Base-by-base conservation (phyloP, 139 green algal genomes). In the Chlorella sp. region DNA sequence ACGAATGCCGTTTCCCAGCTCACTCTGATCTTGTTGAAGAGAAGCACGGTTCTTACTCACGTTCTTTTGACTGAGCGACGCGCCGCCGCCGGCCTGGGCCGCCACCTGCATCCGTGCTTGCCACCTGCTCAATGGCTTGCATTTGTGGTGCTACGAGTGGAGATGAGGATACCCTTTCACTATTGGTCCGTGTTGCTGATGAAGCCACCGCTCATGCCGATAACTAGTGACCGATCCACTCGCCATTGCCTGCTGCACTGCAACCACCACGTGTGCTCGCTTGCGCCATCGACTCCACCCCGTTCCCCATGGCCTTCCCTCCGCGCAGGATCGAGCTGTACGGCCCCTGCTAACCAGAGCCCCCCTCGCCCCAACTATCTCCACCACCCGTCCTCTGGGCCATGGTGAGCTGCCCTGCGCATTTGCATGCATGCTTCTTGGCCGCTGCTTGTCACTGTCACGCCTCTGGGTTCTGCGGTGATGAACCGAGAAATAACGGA, bases 151-250 rank as follows among this genome's bases (percentile, higher is more conserved):
- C 19, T 26, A 30, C 14, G 40, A 81, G 68, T 84, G 82, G 86
- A 87, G 7, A 73, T 87, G 86, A 90, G 26, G 60, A 85, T 90
- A 95, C 87, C 74, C 73, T 87, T 87, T 88, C 77, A 84, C 72
- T 86, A 85, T 95, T 94, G 92, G 90, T 95, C 90, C 93, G 93
- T 96, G 93, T 96, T 96, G 90, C 91, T 88, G 87, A 96, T 83
- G 81, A 82, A 93, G 86, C 84, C 73, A 51, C 40, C 51, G 84
- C 89, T 93, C 72, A 88, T 95, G 93, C 86, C 82, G 90, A 92
- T 75, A 93, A 89, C 90, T 74, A 83, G 84, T 87, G 88, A 86
- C 75, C 83, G 69, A 87, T 85, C 82, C 78, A 75, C 83, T 87
- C 73, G 46, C 26, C 56, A 19, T 20, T 60, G 51, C 38, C 24